These are phyloP conservation scores for Colletotrichum eremochloae DNA, from an alignment of 2,329 filamentous ascomycete genomes.

Conservation along the genomic window DNA sequence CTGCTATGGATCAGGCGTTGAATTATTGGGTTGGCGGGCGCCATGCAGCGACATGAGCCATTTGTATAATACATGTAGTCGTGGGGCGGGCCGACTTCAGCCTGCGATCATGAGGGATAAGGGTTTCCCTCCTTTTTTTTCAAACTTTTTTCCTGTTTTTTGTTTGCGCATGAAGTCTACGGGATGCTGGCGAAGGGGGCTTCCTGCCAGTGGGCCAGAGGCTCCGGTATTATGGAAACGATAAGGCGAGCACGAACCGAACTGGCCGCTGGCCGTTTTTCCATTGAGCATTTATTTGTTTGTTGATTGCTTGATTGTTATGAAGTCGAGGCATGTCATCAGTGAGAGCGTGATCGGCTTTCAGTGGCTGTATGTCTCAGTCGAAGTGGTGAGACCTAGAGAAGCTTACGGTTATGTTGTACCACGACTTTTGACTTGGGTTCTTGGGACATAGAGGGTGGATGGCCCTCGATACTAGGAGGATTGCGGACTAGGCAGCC, in stretches of 20 bases:
- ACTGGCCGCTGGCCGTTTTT: slow-evolving; percentile 10
- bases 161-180: not conserved
- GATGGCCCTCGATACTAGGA: not conserved
- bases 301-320: not conserved
- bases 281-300: not conserved
- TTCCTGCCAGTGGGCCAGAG: not conserved
- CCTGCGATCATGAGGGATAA: not conserved
- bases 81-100: not conserved
- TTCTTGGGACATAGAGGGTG: not conserved
- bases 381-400: slow-evolving; percentile 1
- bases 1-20: slow-evolving; percentile 3
- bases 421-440: not conserved
- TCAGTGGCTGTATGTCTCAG: slow-evolving; percentile 1
- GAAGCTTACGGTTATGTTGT: not conserved
- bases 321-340: not conserved
- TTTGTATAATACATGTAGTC: slow-evolving; percentile 38
- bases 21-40: not conserved
- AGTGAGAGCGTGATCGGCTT: not conserved
- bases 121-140: not conserved
- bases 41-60: slow-evolving; percentile 4
- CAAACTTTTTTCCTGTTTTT: too few relatives aligned
- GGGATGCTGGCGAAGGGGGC: slow-evolving; percentile 5
- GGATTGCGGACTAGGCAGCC: not conserved
- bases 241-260: not conserved
- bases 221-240: not conserved